Conservation (phyloP, 78 protist species). For the Planoprotostelium fungivorum region DNA sequence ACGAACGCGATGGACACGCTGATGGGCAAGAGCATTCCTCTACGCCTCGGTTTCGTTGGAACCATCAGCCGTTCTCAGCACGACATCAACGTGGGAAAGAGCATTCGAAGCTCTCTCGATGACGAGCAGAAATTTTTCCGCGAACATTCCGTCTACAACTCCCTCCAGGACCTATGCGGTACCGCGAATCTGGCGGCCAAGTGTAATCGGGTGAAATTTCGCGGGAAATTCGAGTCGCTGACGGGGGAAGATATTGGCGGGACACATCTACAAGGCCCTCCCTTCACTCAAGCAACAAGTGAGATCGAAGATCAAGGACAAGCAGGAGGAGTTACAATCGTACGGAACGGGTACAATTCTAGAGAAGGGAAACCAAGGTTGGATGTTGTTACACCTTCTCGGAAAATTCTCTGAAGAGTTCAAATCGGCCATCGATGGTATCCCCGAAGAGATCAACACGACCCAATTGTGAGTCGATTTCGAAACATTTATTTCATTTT, state of each 20-base stretch:
- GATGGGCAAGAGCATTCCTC: constrained; percentile 49
- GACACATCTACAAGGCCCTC: constrained; percentile 48
- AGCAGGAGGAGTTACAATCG: constrained; percentile 41
- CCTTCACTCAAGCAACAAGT: constrained; percentile 59
- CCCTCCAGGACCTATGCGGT: constrained; percentile 59
- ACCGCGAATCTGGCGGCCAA: constrained; percentile 51
- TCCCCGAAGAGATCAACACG: constrained; percentile 29
- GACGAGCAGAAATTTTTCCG: constrained; percentile 72
- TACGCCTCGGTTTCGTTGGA: constrained; percentile 80
- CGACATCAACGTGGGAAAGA: constrained; percentile 44
- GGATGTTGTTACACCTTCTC: constrained; percentile 15
- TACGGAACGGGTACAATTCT: constrained; percentile 52
- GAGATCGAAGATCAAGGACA: constrained; percentile 27
- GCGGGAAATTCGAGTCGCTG: background rate
- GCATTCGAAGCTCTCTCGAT: constrained; percentile 25
- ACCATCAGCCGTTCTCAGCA: constrained; percentile 86
- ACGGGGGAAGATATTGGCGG: constrained; percentile 22
- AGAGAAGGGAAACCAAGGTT: constrained; percentile 25
- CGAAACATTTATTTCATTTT: background rate
- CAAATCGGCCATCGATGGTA: constrained; percentile 50
- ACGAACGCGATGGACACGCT: constrained; percentile 91
- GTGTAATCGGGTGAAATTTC: constrained; percentile 30
- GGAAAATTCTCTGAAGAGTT: constrained; percentile 34
- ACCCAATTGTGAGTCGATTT: constrained; percentile 13
- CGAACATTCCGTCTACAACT: constrained; percentile 66